Evolutionary conservation across 2,329 filamentous ascomycete species (phyloP), one percentile per base, ranked within the genome.

Genomic region (Colletotrichum acutatum): DNA sequence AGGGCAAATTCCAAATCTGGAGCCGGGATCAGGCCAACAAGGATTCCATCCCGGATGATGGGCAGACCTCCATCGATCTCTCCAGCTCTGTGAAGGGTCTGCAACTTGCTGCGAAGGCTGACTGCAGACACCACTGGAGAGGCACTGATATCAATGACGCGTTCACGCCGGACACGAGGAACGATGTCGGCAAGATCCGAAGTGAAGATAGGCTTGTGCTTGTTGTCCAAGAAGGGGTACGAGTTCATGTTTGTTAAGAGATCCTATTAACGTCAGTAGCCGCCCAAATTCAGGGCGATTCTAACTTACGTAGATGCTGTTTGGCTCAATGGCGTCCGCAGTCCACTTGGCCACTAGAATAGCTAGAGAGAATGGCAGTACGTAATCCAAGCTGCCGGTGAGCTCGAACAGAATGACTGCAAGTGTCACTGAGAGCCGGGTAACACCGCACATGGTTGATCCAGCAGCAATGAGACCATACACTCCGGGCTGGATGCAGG

Each of bases 341-440:
- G 95, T 98, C 97, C 97, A 99, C 84, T 99, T 99, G n/a, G 96
- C 92, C 32, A 97, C 95, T 4, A 98, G 87, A 42, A 99, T 95
- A 0, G 94, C 93, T 9, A 99, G 85, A 0, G 95, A 98, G 81
- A 98, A 98, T 0, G 97, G 97, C 12, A 99, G 86, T 4, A 99
- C 97, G 78, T 98, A 97, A 80, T 98, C 94, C 61, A 98, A 86
- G 80, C 95, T 98, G 68, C 97, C 97, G 0, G 97, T 99, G 46
- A 99, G 87, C 82, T 99, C 97, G 77, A 99, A 98, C 0, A 98
- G 86, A 74, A 99, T 98, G 78, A 98, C 95, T 0, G 95, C 95
- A 9, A 99, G 87, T 0, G 97, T 98, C 26, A 99, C 94, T 0
- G 95, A 98, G 1, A 99, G 84, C 62, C 97, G 90, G 1, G 97